Conservation (phyloP, 2,329 filamentous ascomycete genomes). For the Botrytis porri region DNA sequence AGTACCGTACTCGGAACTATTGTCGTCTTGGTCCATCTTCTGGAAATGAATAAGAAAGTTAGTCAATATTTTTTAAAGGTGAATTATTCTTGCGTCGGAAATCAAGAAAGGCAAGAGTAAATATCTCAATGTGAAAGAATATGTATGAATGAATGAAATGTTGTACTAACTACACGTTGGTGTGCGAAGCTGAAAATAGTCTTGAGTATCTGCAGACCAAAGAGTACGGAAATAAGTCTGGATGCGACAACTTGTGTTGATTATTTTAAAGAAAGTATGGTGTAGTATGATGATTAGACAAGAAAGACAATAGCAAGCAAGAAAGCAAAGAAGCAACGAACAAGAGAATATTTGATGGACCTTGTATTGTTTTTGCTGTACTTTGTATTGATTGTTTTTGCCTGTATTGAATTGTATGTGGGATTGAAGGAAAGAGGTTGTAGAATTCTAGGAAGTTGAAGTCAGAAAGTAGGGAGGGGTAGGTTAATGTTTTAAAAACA, state of each 20-base stretch:
- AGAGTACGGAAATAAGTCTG: background rate
- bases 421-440: background rate
- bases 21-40: background rate
- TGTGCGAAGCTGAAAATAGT: background rate
- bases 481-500: background rate
- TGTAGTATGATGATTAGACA: background rate
- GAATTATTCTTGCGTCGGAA: background rate
- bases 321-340: background rate
- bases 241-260: no score
- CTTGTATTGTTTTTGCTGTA: background rate
- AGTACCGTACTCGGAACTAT: background rate
- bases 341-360: background rate
- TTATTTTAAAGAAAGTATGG: background rate
- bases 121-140: background rate
- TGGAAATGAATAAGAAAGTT: background rate
- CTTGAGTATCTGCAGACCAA: background rate
- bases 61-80: constrained; percentile 3
- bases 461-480: background rate
- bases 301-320: background rate
- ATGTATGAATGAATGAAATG: background rate
- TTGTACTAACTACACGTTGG: background rate
- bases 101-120: background rate
- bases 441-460: background rate
- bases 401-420: background rate
- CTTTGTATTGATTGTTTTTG: background rate